phyloP scores from a whole-genome alignment of 768 basidiomycete genomes.

The Tylopilus balloui region DNA sequence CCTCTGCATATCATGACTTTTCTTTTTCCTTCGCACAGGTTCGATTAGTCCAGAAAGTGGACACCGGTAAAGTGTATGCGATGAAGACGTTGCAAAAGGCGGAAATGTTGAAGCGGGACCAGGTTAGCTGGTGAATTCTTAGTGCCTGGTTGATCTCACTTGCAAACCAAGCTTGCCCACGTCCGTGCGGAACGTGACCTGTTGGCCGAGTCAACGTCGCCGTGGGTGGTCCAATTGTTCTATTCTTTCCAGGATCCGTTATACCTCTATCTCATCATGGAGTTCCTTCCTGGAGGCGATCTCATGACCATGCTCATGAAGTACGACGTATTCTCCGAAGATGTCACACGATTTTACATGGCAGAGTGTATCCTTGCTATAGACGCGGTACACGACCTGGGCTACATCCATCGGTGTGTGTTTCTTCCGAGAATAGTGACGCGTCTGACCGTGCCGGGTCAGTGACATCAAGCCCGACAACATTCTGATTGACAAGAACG shows the following conservation, averaged over 20 bases:
- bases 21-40: slow-evolving; percentile 47
- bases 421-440: neutral
- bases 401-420: slow-evolving; percentile 93
- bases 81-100: slow-evolving; percentile 99
- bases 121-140: slow-evolving; percentile 48
- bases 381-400: slow-evolving; percentile 96
- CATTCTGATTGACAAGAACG: slow-evolving; percentile 94
- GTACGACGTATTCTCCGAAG: slow-evolving; percentile 98
- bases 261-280: slow-evolving; percentile 98
- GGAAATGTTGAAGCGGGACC: slow-evolving; percentile 99
- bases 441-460: slow-evolving; percentile 9
- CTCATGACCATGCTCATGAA: slow-evolving; percentile 99
- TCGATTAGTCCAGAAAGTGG: slow-evolving; percentile 91
- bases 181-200: slow-evolving; percentile 97
- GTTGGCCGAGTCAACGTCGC: slow-evolving; percentile 91
- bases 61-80: slow-evolving; percentile 97
- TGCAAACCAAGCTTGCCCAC: slow-evolving; percentile 72
- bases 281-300: slow-evolving; percentile 88
- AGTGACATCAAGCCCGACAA: slow-evolving; percentile 99
- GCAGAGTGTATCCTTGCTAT: slow-evolving; percentile 97
- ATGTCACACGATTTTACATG: slow-evolving; percentile 98
- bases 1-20: neutral
- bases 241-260: slow-evolving; percentile 97
- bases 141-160: slow-evolving; percentile 3
- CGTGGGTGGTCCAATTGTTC: slow-evolving; percentile 96